These are phyloP conservation scores for Oxytropis ochrocephala DNA, from an alignment of 306 rosid species.

Conservation along the genomic window DNA sequence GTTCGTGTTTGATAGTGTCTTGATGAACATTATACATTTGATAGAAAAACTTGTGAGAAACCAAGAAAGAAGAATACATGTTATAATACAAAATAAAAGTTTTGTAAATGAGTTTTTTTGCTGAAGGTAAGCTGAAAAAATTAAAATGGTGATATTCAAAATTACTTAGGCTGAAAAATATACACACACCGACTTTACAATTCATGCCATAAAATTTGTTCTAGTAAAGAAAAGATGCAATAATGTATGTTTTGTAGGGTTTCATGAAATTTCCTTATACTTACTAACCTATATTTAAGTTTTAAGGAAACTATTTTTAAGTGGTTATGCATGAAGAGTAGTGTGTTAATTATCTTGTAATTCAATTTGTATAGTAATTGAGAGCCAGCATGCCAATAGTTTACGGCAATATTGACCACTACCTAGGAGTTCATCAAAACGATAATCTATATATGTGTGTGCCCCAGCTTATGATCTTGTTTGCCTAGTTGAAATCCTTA, in stretches of 20 bases:
- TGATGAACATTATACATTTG: too few relatives aligned
- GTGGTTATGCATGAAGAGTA: conserved; percentile 25
- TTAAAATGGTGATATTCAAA: background rate
- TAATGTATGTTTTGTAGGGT: conserved; percentile 1
- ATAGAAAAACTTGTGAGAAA: too few relatives aligned
- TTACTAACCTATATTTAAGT: conserved; percentile 8
- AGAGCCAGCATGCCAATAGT: conserved; percentile 3
- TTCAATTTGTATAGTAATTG: conserved; percentile 2
- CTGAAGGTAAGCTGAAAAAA: too few relatives aligned
- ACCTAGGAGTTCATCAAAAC: background rate
- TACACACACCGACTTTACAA: background rate
- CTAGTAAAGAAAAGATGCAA: background rate
- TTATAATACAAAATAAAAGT: too few relatives aligned
- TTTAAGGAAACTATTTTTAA: conserved; percentile 19
- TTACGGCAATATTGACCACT: conserved; percentile 27
- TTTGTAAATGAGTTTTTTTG: too few relatives aligned
- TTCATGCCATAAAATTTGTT: background rate
- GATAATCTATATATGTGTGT: background rate
- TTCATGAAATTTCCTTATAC: conserved; percentile 23
- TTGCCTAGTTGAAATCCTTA: conserved; percentile 4
- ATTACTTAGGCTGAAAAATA: background rate
- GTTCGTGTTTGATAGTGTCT: too few relatives aligned
- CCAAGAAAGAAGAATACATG: too few relatives aligned
- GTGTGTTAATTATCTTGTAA: conserved; percentile 15
- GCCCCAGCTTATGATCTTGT: background rate